Conservation (phyloP, 345 rosid species). For the Schrenkiella parvula region DNA sequence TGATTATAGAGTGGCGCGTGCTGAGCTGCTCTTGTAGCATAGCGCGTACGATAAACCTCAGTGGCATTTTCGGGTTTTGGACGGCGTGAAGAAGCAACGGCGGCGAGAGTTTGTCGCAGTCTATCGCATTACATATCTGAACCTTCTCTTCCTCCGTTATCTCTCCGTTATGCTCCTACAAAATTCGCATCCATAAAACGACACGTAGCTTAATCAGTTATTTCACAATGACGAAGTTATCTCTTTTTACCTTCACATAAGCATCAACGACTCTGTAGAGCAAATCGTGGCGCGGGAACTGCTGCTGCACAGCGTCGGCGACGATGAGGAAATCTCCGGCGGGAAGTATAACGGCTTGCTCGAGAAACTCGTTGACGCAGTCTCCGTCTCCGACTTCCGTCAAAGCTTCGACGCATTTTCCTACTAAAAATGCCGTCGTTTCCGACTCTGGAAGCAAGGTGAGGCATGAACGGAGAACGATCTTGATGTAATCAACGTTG, state of each 20-base stretch:
- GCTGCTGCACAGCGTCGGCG: conserved; percentile 48
- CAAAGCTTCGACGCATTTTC: conserved; percentile 56
- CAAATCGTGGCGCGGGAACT: conserved; percentile 57
- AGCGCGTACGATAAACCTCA: conserved; percentile 74
- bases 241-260: conserved; percentile 57
- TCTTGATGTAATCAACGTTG: conserved; percentile 38
- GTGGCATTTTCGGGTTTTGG: conserved; percentile 77
- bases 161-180: conserved; percentile 50
- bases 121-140: conserved; percentile 56
- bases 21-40: conserved; percentile 81
- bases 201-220: background rate
- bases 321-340: conserved; percentile 49
- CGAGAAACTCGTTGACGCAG: conserved; percentile 34
- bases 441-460: conserved; percentile 72
- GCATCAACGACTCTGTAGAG: conserved; percentile 62
- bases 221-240: background rate
- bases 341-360: conserved; percentile 44
- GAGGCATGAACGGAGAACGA: conserved; percentile 61
- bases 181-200: background rate
- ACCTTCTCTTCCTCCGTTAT: conserved; percentile 61
- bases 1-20: conserved; percentile 60
- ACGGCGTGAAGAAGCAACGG: conserved; percentile 64
- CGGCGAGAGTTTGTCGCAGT: conserved; percentile 73
- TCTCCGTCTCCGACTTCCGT: conserved; percentile 39
- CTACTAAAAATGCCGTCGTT: conserved; percentile 48